Evolutionary conservation across 176 grass and related monocot genomes (phyloP).

Genomic region (Oryza brachyantha): DNA sequence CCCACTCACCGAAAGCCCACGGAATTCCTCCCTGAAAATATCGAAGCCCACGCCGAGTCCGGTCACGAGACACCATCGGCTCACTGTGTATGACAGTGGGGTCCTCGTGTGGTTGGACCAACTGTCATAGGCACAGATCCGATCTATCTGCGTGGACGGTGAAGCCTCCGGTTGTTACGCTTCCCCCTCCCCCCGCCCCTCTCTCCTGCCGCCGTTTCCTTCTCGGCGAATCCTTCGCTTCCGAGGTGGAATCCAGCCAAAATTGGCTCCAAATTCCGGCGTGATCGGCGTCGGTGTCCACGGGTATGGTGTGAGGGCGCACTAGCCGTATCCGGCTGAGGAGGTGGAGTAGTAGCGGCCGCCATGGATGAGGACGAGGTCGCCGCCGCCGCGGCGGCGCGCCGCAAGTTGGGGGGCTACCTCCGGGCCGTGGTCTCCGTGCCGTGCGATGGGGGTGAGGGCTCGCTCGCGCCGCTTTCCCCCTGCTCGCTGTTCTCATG

Average conservation of each 20-base stretch:
- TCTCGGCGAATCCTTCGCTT: neutral
- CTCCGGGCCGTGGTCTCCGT: constrained; percentile 62
- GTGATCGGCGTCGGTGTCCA: neutral
- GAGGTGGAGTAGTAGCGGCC: neutral
- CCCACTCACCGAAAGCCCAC: neutral
- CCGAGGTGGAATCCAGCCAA: neutral
- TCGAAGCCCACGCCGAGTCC: neutral
- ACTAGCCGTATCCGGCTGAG: constrained; percentile 18
- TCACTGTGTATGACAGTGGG: neutral
- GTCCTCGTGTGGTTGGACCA: neutral
- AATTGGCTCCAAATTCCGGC: neutral
- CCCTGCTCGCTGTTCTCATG: constrained; percentile 38
- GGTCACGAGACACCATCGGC: neutral
- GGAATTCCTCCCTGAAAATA: neutral
- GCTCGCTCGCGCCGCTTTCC: neutral
- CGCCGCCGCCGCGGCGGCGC: neutral
- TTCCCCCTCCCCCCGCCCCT: neutral
- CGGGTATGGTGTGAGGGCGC: too few relatives aligned
- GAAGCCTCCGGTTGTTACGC: constrained; percentile 8
- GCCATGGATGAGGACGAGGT: neutral
- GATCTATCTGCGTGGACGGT: constrained; percentile 2
- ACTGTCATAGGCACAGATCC: neutral
- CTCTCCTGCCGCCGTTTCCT: neutral
- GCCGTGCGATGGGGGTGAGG: neutral
- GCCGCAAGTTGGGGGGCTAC: constrained; percentile 65